These are phyloP conservation scores for Cavenderia fasciculata DNA, from an alignment of 78 protist species.

Conservation along the genomic window DNA sequence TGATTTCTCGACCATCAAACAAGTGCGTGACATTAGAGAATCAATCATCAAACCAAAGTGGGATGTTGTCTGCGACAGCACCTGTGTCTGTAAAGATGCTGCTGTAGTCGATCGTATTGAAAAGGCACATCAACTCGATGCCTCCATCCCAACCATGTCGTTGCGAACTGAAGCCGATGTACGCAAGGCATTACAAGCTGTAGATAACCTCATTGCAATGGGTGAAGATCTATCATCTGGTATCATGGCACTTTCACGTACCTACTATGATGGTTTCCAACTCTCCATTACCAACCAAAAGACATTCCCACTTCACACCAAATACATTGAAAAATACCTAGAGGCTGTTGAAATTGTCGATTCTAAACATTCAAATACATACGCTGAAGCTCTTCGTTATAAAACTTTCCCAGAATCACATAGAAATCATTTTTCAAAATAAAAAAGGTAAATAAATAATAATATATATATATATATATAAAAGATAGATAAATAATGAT, in stretches of 20 bases:
- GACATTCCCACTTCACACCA: constrained; percentile 29
- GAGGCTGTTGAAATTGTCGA: constrained; percentile 20
- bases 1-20: constrained; percentile 23
- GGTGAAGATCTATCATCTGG: neutral
- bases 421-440: constrained; percentile 40
- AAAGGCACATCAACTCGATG: constrained; percentile 42
- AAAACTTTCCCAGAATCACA: neutral
- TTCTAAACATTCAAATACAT: constrained; percentile 22
- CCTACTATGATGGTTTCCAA: constrained; percentile 55
- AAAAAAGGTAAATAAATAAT: no score
- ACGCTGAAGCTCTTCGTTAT: constrained; percentile 28
- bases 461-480: no score
- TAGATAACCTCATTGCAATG: constrained; percentile 1
- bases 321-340: constrained; percentile 35
- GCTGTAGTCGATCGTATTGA: neutral
- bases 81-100: constrained; percentile 9
- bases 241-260: constrained; percentile 28
- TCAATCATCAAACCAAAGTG: constrained; percentile 4
- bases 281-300: constrained; percentile 1
- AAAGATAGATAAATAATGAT: no score
- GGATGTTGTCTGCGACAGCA: neutral
- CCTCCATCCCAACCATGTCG: neutral
- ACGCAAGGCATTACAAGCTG: neutral
- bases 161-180: constrained; percentile 5
- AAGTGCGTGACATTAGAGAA: constrained; percentile 14